Evolutionary conservation across 331 rosid species (phyloP).

Genomic region (Malus hybrid): DNA sequence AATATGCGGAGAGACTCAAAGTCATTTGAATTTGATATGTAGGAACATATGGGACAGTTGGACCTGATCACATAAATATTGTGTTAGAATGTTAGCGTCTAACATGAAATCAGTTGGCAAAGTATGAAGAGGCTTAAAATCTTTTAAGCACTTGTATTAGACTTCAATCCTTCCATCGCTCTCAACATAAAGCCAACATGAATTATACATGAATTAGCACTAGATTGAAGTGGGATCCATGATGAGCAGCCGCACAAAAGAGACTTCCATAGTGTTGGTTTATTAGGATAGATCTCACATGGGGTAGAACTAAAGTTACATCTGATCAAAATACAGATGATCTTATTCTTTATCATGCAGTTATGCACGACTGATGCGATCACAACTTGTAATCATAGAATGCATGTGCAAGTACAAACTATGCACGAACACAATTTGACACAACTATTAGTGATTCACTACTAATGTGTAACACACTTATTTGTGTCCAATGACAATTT

Average conservation of each 20-base stretch:
- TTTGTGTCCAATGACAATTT: neutral
- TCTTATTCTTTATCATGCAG: no score
- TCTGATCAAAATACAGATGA: no score
- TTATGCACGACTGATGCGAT: no score
- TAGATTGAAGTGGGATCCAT: neutral
- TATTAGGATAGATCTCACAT: neutral
- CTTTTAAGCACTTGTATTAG: neutral
- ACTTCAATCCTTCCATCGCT: neutral
- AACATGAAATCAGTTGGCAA: no score
- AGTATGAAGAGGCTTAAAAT: no score
- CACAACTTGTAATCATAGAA: neutral
- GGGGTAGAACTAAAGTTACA: neutral
- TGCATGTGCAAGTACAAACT: neutral
- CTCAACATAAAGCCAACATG: neutral
- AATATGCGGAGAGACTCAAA: neutral
- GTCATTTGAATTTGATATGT: neutral
- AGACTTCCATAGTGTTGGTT: neutral
- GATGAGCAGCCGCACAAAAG: neutral
- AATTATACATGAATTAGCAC: no score
- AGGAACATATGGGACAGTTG: neutral
- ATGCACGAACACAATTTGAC: neutral
- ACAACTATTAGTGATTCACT: neutral
- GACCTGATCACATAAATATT: neutral
- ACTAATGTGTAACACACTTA: neutral
- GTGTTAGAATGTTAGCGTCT: neutral